Evolutionary conservation across 208 protist genomes (phyloP).

Genomic region (Novymonas esmeraldas): DNA sequence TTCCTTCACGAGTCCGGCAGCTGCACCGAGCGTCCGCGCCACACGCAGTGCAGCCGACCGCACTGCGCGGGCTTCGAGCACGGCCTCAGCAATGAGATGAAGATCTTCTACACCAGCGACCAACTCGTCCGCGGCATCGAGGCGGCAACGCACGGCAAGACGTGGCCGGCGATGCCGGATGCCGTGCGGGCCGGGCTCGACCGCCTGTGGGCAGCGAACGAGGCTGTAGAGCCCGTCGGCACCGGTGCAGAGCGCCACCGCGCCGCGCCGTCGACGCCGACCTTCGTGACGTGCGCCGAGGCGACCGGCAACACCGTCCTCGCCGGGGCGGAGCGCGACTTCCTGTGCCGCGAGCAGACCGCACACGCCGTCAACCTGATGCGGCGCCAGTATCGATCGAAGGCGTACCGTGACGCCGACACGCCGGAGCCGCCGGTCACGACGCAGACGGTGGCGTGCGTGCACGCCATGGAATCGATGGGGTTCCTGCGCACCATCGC

Average conservation of each 20-base stretch:
- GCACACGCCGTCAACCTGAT: constrained; percentile 32
- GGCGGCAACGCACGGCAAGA: constrained; percentile 34
- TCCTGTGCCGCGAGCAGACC: constrained; percentile 66
- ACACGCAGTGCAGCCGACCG: constrained; percentile 57
- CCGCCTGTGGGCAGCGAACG: constrained; percentile 51
- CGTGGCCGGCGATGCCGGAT: constrained; percentile 41
- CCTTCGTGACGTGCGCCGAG: constrained; percentile 59
- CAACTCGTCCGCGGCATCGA: constrained; percentile 36
- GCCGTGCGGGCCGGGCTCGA: constrained; percentile 29
- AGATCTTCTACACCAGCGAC: constrained; percentile 37
- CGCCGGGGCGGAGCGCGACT: constrained; percentile 57
- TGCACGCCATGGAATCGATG: constrained; percentile 64
- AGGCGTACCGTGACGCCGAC: constrained; percentile 6
- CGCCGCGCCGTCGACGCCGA: constrained; percentile 16
- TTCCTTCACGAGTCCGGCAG: constrained; percentile 44
- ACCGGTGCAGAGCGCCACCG: neutral
- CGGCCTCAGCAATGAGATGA: constrained; percentile 25
- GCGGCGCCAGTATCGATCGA: neutral
- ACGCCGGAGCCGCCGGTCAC: constrained; percentile 19
- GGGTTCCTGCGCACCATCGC: constrained; percentile 44
- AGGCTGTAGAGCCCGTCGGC: constrained; percentile 34
- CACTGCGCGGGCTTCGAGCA: constrained; percentile 40
- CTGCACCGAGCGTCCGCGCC: constrained; percentile 41
- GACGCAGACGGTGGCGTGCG: constrained; percentile 49
- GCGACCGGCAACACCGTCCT: constrained; percentile 53